These are phyloP conservation scores for Colletotrichum liriopes DNA, from an alignment of 2,329 filamentous ascomycete genomes.

Conservation along the genomic window DNA sequence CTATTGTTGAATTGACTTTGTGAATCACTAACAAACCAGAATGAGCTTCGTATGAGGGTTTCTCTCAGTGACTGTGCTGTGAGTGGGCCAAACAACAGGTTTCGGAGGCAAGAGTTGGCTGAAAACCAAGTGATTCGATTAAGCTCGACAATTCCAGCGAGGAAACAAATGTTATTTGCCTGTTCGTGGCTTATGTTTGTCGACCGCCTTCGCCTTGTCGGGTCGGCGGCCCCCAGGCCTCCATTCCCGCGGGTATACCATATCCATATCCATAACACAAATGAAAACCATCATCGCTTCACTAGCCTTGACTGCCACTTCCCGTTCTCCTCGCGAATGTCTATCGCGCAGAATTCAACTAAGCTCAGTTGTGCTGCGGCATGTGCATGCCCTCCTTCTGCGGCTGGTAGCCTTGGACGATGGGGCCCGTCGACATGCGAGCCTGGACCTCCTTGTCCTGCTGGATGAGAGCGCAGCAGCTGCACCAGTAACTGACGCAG, in stretches of 20 bases:
- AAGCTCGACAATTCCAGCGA: neutral
- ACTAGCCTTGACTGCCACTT: neutral
- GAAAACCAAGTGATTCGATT: too few relatives aligned
- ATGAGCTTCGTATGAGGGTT: neutral
- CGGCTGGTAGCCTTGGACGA: conserved; percentile 54
- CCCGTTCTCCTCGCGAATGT: neutral
- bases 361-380: conserved; percentile 44
- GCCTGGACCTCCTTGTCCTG: conserved; percentile 68
- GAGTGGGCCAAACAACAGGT: too few relatives aligned
- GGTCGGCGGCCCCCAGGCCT: neutral
- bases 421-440: conserved; percentile 47
- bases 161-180: neutral
- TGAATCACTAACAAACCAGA: neutral
- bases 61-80: neutral
- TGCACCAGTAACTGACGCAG: conserved; percentile 68
- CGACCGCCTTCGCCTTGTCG: neutral
- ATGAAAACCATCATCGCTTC: neutral
- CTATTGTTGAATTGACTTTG: neutral
- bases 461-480: conserved; percentile 71
- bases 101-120: too few relatives aligned
- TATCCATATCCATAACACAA: neutral
- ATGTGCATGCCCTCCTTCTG: conserved; percentile 57
- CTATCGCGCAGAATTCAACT: too few relatives aligned
- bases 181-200: neutral
- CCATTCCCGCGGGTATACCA: conserved; percentile 33